Base-by-base conservation (phyloP, 2,329 filamentous ascomycete genomes). In the Simplicillium sp. region DNA sequence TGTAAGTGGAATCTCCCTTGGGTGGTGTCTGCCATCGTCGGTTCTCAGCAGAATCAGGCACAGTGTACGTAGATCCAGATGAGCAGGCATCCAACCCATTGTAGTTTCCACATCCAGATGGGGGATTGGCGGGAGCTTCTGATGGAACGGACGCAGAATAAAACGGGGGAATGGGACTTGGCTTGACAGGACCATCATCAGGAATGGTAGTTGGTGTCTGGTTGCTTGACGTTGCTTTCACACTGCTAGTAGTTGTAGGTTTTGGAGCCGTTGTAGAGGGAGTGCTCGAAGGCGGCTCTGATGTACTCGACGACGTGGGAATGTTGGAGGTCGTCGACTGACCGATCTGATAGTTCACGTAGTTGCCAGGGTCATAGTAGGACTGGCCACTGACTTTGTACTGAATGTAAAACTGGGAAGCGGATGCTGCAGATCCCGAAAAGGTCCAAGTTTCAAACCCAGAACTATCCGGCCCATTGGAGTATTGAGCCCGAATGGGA, bases 301-400 rank as follows among this genome's bases (percentile, higher is more conserved):
- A 32, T 18, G 37, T 34, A 18, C 29, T 40, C 15, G 17, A n/a
- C 11, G 38, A 16, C 31, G 12, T 13, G 6, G 38, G n/a, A 9
- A 29, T 7, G 11, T 9, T 40, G 12, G 38, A 18, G 4, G 38
- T 40, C 2, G 29, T 16, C 12, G 38, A 7, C 3, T 29, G 11
- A 6, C 29, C 15, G 14, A 40, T 34, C 7, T 35, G 29, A 15
- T 35, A 40, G 38, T 40, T 40, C 14, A 40, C 38, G 14, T 40
- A 34, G 25, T 40, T 40, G 15, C 38, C 38, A 14, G 38, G 38
- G 14, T 40, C 38, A 28, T 40, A 40, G 31, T 34, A 40, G 2
- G 29, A 34, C 34, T 40, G 38, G 20, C 32, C 31, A 11, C 11
- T 18, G 8, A 40, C 38, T 35, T 35, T 17, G 31, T 40, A 40